Percentiles rank a stretch among this genome's conserved stretches.
Evolutionary conservation across 1,284 basidiomycete genomes (phyloP).

Genomic region (Sphagnurus paluster): DNA sequence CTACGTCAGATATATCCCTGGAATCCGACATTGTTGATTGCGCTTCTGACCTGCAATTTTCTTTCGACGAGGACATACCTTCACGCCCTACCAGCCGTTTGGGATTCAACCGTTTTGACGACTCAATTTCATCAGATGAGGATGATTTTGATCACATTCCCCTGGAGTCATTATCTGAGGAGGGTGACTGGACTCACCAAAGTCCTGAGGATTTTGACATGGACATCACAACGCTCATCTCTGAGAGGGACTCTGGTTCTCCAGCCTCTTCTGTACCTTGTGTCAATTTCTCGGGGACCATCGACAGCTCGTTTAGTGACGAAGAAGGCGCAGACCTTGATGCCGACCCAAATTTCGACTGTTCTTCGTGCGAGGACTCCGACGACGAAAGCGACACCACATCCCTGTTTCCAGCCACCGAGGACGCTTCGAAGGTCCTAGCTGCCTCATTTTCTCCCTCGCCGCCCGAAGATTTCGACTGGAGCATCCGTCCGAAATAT

Average conservation of each 20-base stretch:
- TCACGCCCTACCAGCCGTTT: constrained; percentile 36
- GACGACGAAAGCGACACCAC: constrained; percentile 15
- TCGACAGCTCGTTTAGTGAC: not conserved
- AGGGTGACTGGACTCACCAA: constrained; percentile 12
- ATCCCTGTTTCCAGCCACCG: constrained; percentile 1
- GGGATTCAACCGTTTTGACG: constrained; percentile 28
- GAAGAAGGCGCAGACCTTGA: constrained; percentile 10
- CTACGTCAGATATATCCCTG: constrained; percentile 10
- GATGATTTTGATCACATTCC: constrained; percentile 15
- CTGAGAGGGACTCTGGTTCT: constrained; percentile 11
- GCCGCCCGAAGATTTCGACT: constrained; percentile 12
- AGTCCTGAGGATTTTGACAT: constrained; percentile 9
- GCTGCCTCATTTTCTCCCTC: constrained; percentile 12
- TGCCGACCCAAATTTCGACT: constrained; percentile 11
- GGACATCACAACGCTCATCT: constrained; percentile 12
- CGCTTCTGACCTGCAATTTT: constrained; percentile 8
- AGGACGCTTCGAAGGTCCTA: constrained; percentile 13
- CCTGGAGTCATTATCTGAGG: not conserved
- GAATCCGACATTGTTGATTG: constrained; percentile 23
- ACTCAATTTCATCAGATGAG: constrained; percentile 17
- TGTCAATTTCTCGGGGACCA: not conserved
- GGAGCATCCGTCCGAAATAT: constrained; percentile 27
- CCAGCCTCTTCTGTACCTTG: constrained; percentile 11
- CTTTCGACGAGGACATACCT: constrained; percentile 23
- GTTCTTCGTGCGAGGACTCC: constrained; percentile 14